These are phyloP conservation scores for Podila minutissima DNA, from an alignment of 192 early-diverging fungal genomes.

Conservation along the genomic window DNA sequence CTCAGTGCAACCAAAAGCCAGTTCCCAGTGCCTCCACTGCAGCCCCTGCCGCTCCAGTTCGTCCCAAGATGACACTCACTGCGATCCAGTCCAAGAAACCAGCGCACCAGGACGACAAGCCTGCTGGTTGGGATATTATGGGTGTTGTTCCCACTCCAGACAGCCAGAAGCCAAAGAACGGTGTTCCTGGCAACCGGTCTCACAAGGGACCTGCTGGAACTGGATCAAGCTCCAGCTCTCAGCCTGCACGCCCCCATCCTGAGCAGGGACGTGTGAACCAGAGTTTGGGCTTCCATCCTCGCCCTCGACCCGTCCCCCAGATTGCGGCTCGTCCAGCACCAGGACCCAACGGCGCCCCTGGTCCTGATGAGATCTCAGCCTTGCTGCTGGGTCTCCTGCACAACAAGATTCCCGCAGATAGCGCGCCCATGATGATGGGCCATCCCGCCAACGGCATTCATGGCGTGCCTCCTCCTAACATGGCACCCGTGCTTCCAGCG, in stretches of 20 bases:
- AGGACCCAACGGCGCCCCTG: slow-evolving; percentile 8
- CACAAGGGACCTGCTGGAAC: neutral
- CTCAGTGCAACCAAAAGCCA: slow-evolving; percentile 56
- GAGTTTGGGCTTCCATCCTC: slow-evolving; percentile 38
- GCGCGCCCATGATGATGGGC: neutral
- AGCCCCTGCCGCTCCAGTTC: slow-evolving; percentile 8
- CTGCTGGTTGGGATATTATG: slow-evolving; percentile 42
- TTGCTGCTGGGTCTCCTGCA: slow-evolving; percentile 24
- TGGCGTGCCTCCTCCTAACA: neutral
- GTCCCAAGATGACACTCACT: slow-evolving; percentile 9
- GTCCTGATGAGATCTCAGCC: slow-evolving; percentile 23
- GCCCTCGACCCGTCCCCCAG: slow-evolving; percentile 28
- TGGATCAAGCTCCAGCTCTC: neutral
- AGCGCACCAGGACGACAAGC: slow-evolving; percentile 21
- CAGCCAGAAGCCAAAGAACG: slow-evolving; percentile 24
- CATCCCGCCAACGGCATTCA: slow-evolving; percentile 2
- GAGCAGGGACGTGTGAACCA: slow-evolving; percentile 22
- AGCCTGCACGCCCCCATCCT: neutral
- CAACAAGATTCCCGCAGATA: slow-evolving; percentile 27
- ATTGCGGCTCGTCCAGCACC: slow-evolving; percentile 20
- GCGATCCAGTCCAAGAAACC: slow-evolving; percentile 15
- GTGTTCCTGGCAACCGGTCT: slow-evolving; percentile 15
- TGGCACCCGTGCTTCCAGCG: slow-evolving; percentile 16
- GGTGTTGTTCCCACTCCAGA: slow-evolving; percentile 30
- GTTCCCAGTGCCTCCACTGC: neutral